phyloP scores from a whole-genome alignment of 2,329 filamentous ascomycete species.

The Metarhizium humberi region DNA sequence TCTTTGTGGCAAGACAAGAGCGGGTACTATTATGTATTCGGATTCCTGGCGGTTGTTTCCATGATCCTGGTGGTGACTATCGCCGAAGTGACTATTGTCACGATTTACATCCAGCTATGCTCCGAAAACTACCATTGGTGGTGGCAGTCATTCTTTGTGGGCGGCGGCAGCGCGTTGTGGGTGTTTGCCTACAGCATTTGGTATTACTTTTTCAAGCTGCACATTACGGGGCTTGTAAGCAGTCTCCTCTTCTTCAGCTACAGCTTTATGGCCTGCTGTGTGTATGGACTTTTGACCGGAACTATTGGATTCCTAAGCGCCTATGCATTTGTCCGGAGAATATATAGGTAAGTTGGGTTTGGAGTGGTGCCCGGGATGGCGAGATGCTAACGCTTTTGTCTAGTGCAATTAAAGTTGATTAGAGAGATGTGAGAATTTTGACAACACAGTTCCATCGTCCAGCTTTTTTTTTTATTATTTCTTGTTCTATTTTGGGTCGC shows the following conservation, averaged over 20 bases:
- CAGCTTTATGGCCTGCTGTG: conserved; percentile 68
- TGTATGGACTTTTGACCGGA: conserved; percentile 73
- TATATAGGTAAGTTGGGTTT: conserved; percentile 59
- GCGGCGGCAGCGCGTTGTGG: conserved; percentile 69
- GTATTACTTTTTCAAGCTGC: conserved; percentile 74
- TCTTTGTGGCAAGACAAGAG: conserved; percentile 85
- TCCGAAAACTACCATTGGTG: conserved; percentile 86
- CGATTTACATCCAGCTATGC: conserved; percentile 74
- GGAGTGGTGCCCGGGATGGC: background rate
- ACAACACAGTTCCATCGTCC: background rate
- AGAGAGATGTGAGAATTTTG: conserved; percentile 1
- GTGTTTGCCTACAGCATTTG: conserved; percentile 75
- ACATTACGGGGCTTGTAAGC: conserved; percentile 72
- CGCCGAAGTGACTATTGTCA: conserved; percentile 74
- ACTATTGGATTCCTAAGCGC: conserved; percentile 79
- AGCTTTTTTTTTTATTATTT: background rate
- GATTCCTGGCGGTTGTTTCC: conserved; percentile 68
- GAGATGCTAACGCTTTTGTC: conserved; percentile 4
- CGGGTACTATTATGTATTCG: conserved; percentile 87
- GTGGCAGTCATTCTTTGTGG: conserved; percentile 81
- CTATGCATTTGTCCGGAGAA: conserved; percentile 74
- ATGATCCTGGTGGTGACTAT: conserved; percentile 67
- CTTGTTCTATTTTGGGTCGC: background rate
- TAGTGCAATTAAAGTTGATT: conserved; percentile 45
- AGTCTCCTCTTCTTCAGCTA: conserved; percentile 79